Evolutionary conservation across 2,329 filamentous ascomycete genomes (phyloP).

Genomic region (Aureobasidium sp.): DNA sequence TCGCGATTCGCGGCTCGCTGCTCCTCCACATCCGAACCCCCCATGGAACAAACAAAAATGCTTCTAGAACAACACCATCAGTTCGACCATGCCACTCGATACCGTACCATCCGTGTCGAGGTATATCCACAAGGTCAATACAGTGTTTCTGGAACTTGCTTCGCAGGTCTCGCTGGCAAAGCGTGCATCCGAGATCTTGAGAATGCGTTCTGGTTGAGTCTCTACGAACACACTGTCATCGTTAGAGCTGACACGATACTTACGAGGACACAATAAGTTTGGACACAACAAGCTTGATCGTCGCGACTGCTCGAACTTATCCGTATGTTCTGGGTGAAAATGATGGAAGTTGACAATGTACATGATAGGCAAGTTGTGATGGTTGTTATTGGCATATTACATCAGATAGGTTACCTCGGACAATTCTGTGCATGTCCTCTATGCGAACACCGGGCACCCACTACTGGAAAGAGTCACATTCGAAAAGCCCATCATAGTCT

Average conservation of each 20-base stretch:
- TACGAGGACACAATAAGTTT: neutral
- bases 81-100: neutral
- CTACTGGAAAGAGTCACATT: neutral
- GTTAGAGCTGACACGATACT: neutral
- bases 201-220: neutral
- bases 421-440: neutral
- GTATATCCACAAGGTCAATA: neutral
- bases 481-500: neutral
- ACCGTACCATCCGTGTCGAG: neutral
- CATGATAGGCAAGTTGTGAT: no score
- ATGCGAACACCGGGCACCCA: neutral
- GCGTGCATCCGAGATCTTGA: neutral
- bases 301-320: neutral
- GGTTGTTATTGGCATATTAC: no score
- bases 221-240: neutral
- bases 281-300: neutral
- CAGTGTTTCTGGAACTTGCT: neutral
- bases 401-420: neutral
- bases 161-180: neutral
- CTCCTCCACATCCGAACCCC: neutral
- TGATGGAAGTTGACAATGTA: no score
- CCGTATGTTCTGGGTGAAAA: no score
- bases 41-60: neutral
- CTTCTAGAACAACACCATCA: constrained; percentile 1
- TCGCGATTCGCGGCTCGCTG: neutral